Percentiles rank a stretch among this genome's conserved stretches.
Evolutionary conservation across 192 early-diverging fungal species (phyloP).

Genomic region (Coemansia sp.): DNA sequence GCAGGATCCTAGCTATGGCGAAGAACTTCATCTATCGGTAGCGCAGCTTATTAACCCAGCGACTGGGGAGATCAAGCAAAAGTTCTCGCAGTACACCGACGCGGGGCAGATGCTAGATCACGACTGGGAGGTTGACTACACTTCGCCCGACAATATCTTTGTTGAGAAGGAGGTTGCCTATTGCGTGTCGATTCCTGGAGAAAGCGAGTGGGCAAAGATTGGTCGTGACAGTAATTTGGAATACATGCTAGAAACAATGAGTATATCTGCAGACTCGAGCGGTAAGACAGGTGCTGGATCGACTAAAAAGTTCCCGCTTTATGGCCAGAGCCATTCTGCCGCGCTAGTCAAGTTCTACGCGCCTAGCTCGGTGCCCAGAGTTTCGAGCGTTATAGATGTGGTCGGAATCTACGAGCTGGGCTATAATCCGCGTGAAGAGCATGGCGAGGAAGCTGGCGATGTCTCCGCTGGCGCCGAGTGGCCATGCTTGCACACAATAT

Average conservation of each 20-base stretch:
- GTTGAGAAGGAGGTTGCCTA: constrained; percentile 65
- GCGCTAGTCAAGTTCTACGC: constrained; percentile 67
- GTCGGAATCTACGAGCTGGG: constrained; percentile 58
- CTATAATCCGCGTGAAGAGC: constrained; percentile 17
- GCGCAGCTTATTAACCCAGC: constrained; percentile 29
- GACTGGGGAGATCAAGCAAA: constrained; percentile 40
- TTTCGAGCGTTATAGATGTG: constrained; percentile 62
- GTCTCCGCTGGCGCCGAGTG: not conserved
- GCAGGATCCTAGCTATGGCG: constrained; percentile 72
- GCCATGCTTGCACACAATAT: constrained; percentile 53
- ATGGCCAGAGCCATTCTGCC: constrained; percentile 53
- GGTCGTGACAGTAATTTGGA: constrained; percentile 10
- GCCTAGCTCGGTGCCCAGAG: constrained; percentile 52
- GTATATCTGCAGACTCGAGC: constrained; percentile 2
- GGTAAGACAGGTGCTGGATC: constrained; percentile 6
- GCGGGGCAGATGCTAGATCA: constrained; percentile 30
- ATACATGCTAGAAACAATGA: constrained; percentile 33
- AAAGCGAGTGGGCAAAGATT: constrained; percentile 56
- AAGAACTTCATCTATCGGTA: constrained; percentile 56
- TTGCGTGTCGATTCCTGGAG: constrained; percentile 70
- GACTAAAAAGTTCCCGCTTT: constrained; percentile 60
- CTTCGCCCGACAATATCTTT: constrained; percentile 44
- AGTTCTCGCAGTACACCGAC: constrained; percentile 50
- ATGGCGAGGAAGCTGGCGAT: not conserved
- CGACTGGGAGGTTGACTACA: constrained; percentile 46